Percentiles rank a stretch among this genome's conserved stretches.
These are phyloP conservation scores for Cenchrus americanus DNA, from an alignment of 176 grass and related monocot species.

Conservation along the genomic window DNA sequence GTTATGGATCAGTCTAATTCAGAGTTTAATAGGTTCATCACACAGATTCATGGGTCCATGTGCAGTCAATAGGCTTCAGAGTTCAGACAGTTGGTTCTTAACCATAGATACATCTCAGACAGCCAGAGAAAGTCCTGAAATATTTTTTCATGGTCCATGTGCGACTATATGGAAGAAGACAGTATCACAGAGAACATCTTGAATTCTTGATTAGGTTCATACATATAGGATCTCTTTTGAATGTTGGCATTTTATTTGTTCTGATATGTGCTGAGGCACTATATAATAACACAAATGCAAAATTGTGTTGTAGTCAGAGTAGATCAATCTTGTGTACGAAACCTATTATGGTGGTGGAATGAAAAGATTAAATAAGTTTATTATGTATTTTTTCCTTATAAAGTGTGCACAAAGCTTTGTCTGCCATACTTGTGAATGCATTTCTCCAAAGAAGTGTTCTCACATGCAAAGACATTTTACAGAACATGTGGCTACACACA, in stretches of 20 bases:
- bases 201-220: conserved; percentile 41
- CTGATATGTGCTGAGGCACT: conserved; percentile 13
- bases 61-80: conserved; percentile 39
- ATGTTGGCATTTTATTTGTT: conserved; percentile 33
- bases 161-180: conserved; percentile 28
- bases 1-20: conserved; percentile 63
- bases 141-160: conserved; percentile 15
- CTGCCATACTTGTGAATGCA: background rate
- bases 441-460: background rate
- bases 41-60: conserved; percentile 33
- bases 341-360: conserved; percentile 9
- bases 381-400: background rate
- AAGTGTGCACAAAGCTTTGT: background rate
- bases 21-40: conserved; percentile 22
- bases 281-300: conserved; percentile 44
- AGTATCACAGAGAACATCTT: background rate
- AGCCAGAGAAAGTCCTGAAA: conserved; percentile 10
- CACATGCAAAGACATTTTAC: background rate
- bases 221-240: conserved; percentile 36
- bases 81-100: conserved; percentile 38
- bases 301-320: conserved; percentile 34
- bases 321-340: conserved; percentile 37
- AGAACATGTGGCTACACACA: background rate
- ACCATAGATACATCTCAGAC: conserved; percentile 21
- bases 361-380: conserved; percentile 32